Percentiles rank a stretch among this genome's conserved stretches.
These are phyloP conservation scores for Trichoderma asperelloides DNA, from an alignment of 495 filamentous ascomycete genomes.

Conservation along the genomic window DNA sequence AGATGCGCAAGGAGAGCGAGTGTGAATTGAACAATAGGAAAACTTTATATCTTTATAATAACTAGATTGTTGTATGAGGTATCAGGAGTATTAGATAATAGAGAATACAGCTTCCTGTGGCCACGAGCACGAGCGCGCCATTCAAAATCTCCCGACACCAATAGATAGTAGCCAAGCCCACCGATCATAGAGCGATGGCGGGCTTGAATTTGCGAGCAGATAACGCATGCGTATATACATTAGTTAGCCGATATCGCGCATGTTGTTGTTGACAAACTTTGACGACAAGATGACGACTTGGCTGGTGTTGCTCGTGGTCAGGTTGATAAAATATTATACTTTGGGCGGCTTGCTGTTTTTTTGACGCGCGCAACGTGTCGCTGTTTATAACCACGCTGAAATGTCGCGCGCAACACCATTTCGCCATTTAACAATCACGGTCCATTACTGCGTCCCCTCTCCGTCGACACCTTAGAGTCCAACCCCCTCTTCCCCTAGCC, in stretches of 20 bases:
- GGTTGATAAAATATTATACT: background rate
- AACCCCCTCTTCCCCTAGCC: slow-evolving; percentile 10
- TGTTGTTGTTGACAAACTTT: background rate
- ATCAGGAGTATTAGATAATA: slow-evolving; percentile 8
- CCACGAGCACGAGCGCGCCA: slow-evolving; percentile 2
- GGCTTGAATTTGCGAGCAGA: background rate
- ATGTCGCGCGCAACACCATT: slow-evolving; percentile 8
- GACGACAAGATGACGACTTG: background rate
- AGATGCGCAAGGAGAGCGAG: background rate
- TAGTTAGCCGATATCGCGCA: background rate
- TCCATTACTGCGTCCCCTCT: slow-evolving; percentile 6
- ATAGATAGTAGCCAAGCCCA: background rate
- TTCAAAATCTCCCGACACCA: background rate
- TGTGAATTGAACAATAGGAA: background rate
- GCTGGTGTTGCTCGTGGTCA: slow-evolving; percentile 3
- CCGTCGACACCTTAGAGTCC: slow-evolving; percentile 12
- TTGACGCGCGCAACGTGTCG: background rate
- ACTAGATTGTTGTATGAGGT: slow-evolving; percentile 9
- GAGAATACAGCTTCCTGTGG: slow-evolving; percentile 5
- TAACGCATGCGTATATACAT: background rate
- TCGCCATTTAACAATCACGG: slow-evolving; percentile 8
- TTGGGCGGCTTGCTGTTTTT: background rate
- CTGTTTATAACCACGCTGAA: slow-evolving; percentile 4
- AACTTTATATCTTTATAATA: background rate
- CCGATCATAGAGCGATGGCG: background rate